phyloP scores from a whole-genome alignment of 2,329 filamentous ascomycete species.

The Aspergillus flavus region DNA sequence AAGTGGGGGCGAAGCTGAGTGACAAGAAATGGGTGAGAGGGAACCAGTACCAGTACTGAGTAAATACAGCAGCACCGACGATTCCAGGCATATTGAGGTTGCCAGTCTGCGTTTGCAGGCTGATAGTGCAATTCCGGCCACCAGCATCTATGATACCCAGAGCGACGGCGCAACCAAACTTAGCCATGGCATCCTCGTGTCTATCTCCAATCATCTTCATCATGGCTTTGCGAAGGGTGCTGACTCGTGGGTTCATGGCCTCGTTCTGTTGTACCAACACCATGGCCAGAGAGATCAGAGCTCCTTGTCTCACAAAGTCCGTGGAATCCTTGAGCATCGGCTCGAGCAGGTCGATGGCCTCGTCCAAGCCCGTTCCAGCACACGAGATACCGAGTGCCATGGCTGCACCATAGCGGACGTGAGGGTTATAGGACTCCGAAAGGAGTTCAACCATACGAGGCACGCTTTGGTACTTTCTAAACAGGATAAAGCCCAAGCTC shows the following conservation, averaged over 20 bases:
- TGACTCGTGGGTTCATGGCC: constrained; percentile 96
- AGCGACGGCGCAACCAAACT: constrained; percentile 92
- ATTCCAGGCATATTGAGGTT: constrained; percentile 99
- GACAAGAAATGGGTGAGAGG: constrained; percentile 97
- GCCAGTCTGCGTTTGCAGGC: constrained; percentile 94
- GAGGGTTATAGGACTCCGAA: constrained; percentile 97
- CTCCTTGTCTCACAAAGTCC: constrained; percentile 96
- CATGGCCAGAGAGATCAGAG: constrained; percentile 92
- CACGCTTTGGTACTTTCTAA: constrained; percentile 95
- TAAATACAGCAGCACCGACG: constrained; percentile 96
- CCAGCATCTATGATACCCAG: constrained; percentile 97
- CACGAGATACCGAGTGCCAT: constrained; percentile 99
- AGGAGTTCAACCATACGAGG: constrained; percentile 98
- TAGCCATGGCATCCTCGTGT: constrained; percentile 99
- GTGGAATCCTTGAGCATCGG: constrained; percentile 99
- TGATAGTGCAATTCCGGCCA: constrained; percentile 97
- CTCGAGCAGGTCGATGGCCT: constrained; percentile 94
- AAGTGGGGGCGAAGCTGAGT: constrained; percentile 93
- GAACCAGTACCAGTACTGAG: constrained; percentile 99
- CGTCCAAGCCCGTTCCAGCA: constrained; percentile 90
- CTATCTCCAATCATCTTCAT: constrained; percentile 92
- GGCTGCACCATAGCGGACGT: constrained; percentile 94
- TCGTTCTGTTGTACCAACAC: constrained; percentile 99
- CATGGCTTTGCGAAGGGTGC: constrained; percentile 85
- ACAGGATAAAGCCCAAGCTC: constrained; percentile 96